Evolutionary conservation across 495 filamentous ascomycete genomes (phyloP).

Genomic region (Xylaria nigripes): DNA sequence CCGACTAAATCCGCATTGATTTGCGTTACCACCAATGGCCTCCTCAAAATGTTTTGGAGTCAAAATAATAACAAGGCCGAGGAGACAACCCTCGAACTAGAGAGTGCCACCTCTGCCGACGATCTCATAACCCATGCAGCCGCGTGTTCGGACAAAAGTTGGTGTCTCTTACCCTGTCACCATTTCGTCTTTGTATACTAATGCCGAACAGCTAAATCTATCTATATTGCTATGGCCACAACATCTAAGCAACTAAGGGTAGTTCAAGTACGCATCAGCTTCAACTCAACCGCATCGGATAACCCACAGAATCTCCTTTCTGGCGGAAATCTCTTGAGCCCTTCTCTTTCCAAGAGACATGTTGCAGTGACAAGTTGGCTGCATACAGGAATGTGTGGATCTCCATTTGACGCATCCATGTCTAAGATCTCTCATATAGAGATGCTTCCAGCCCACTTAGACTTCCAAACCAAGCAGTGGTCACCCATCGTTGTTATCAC

Average conservation of each 20-base stretch:
- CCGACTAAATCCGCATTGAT: conserved; percentile 59
- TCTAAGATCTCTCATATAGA: conserved; percentile 57
- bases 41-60: conserved; percentile 56
- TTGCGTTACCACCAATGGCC: conserved; percentile 60
- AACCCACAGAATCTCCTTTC: conserved; percentile 26
- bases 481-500: conserved; percentile 58
- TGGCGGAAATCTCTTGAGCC: conserved; percentile 28
- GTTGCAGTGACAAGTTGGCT: conserved; percentile 44
- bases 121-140: conserved; percentile 74
- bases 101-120: conserved; percentile 58
- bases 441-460: conserved; percentile 52
- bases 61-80: conserved; percentile 62
- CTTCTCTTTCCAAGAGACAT: conserved; percentile 41
- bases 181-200: background rate
- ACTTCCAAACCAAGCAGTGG: conserved; percentile 40
- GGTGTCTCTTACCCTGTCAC: conserved; percentile 1
- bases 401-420: conserved; percentile 44
- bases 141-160: conserved; percentile 64
- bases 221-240: conserved; percentile 59
- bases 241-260: conserved; percentile 57
- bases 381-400: conserved; percentile 33
- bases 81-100: conserved; percentile 58
- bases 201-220: conserved; percentile 35
- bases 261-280: conserved; percentile 52
- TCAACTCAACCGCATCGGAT: conserved; percentile 34